A percentile compares a stretch with the other conserved stretches of the same genome.
Conservation (phyloP, 202 grass and related monocot genomes). For the Tripidium arundinaceum region DNA sequence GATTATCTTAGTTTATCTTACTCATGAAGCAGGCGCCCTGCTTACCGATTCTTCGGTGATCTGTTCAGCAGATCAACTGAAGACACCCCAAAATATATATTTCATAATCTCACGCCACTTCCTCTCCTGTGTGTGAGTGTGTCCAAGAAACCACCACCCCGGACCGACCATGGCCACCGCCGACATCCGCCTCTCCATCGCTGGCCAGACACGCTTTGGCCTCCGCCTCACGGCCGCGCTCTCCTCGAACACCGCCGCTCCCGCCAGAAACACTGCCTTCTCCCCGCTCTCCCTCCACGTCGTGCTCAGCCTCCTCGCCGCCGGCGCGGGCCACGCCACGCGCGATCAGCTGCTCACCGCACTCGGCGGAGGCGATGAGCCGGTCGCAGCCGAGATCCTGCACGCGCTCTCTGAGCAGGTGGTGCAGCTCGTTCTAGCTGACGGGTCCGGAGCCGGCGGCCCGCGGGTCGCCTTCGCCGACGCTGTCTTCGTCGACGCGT, state of each 20-base stretch:
- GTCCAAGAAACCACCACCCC: not conserved
- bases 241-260: not conserved
- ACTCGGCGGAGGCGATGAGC: constrained; percentile 15
- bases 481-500: constrained; percentile 64
- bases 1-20: no score
- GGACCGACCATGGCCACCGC: constrained; percentile 32
- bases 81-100: no score
- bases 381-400: constrained; percentile 14
- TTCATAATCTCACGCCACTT: not conserved
- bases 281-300: constrained; percentile 81
- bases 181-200: constrained; percentile 56
- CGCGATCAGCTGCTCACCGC: constrained; percentile 48
- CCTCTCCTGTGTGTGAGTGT: not conserved
- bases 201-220: constrained; percentile 56
- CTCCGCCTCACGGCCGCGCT: constrained; percentile 47
- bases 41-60: not conserved
- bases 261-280: constrained; percentile 50
- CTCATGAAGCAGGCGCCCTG: no score
- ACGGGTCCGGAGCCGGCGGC: constrained; percentile 49
- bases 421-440: constrained; percentile 60
- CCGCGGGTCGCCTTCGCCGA: constrained; percentile 61
- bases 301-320: constrained; percentile 66
- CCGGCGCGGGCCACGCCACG: constrained; percentile 57
- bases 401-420: constrained; percentile 56
- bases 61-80: not conserved